Conservation (phyloP, 108 stramenopile genomes). For the Aurantiochytrium sp. region DNA sequence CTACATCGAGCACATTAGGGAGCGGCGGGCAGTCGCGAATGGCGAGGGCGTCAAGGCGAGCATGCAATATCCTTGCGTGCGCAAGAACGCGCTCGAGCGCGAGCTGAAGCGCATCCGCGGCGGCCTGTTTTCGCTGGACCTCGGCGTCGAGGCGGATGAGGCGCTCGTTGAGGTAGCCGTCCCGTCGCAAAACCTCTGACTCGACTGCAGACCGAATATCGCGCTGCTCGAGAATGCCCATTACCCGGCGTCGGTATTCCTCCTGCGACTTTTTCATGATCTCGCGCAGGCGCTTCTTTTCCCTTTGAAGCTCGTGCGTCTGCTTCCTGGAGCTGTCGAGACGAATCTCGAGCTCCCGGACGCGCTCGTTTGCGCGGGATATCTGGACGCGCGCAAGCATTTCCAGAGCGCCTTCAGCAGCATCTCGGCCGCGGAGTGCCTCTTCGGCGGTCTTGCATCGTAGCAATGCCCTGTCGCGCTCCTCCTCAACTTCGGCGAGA, state of each 20-base stretch:
- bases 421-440: background rate
- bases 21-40: background rate
- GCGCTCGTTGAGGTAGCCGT: background rate
- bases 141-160: background rate
- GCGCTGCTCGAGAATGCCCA: background rate
- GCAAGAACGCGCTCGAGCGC: background rate
- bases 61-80: background rate
- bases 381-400: background rate
- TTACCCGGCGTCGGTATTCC: background rate
- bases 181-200: background rate
- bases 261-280: background rate
- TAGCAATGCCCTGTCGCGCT: too few species aligned
- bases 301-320: background rate
- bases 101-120: background rate
- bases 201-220: background rate
- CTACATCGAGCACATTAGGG: background rate
- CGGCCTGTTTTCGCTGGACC: background rate
- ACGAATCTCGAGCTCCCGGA: background rate
- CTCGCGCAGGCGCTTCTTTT: background rate
- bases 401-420: background rate
- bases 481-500: too few species aligned
- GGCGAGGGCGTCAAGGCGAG: background rate
- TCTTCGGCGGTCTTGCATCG: background rate
- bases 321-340: background rate
- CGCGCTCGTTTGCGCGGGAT: background rate